Evolutionary conservation across 1,139 yeast species (phyloP).

Genomic region (Wickerhamiella pararugosa): DNA sequence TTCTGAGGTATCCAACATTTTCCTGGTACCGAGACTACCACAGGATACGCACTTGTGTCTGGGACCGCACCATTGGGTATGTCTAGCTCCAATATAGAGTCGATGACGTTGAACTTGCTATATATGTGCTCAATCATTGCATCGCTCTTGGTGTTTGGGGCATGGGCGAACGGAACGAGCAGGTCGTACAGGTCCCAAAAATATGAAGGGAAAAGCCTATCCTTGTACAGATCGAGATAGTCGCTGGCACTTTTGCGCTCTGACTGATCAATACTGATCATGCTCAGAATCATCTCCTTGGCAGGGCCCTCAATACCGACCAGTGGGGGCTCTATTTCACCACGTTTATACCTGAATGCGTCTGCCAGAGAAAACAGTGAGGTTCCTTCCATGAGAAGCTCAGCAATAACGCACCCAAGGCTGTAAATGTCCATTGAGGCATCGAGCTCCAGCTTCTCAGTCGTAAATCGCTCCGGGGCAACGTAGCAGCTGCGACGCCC

Average conservation of each 20-base stretch:
- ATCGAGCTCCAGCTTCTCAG: slow-evolving; percentile 26
- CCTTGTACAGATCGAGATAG: slow-evolving; percentile 34
- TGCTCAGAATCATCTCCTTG: slow-evolving; percentile 39
- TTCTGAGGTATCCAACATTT: slow-evolving; percentile 15
- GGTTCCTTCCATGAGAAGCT: slow-evolving; percentile 71
- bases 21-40: slow-evolving; percentile 12
- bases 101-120: slow-evolving; percentile 17
- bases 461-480: slow-evolving; percentile 81
- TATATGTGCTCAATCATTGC: slow-evolving; percentile 14
- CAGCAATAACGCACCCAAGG: slow-evolving; percentile 85
- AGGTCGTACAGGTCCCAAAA: slow-evolving; percentile 32
- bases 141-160: slow-evolving; percentile 8
- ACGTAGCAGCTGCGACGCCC: slow-evolving; percentile 76
- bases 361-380: slow-evolving; percentile 80
- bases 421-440: slow-evolving; percentile 78
- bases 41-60: slow-evolving; percentile 4
- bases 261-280: slow-evolving; percentile 50
- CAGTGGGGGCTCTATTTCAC: slow-evolving; percentile 50
- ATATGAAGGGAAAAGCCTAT: slow-evolving; percentile 47
- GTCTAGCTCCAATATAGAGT: slow-evolving; percentile 12
- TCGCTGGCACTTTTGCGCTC: slow-evolving; percentile 42
- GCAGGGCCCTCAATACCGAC: slow-evolving; percentile 40
- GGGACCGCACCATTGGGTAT: not conserved
- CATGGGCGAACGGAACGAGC: slow-evolving; percentile 3
- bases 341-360: slow-evolving; percentile 62